These are phyloP conservation scores for Clarireedia hainanense DNA, from an alignment of 2,329 filamentous ascomycete genomes.

Conservation along the genomic window DNA sequence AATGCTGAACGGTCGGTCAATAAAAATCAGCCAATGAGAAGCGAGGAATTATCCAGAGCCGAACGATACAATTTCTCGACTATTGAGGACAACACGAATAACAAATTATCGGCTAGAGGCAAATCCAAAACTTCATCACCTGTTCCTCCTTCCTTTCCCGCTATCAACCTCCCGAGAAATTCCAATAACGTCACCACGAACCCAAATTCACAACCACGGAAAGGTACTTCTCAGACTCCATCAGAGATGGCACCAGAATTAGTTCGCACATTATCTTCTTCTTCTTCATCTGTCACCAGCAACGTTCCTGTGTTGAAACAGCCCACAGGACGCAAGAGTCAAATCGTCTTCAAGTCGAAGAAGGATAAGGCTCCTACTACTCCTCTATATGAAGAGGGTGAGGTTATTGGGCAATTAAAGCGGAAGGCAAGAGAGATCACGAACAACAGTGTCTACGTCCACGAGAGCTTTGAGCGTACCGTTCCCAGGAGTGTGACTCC, in stretches of 20 bases:
- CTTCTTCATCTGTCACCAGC: conserved; percentile 11
- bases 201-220: conserved; percentile 1
- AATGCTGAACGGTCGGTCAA: conserved; percentile 12
- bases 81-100: conserved; percentile 8
- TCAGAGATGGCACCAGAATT: conserved; percentile 13
- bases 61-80: conserved; percentile 25
- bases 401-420: conserved; percentile 18
- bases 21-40: conserved; percentile 21
- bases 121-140: conserved; percentile 12
- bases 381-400: conserved; percentile 16
- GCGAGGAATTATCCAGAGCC: conserved; percentile 17
- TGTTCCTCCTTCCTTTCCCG: conserved; percentile 12
- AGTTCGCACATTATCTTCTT: conserved; percentile 9
- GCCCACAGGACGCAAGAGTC: conserved; percentile 1
- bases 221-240: not conserved
- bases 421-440: conserved; percentile 24
- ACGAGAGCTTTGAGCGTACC: conserved; percentile 25
- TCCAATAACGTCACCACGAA: conserved; percentile 7
- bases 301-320: conserved; percentile 8
- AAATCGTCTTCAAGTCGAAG: conserved; percentile 17
- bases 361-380: conserved; percentile 9
- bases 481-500: not conserved
- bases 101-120: conserved; percentile 2
- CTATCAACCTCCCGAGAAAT: conserved; percentile 10
- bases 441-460: conserved; percentile 10